Evolutionary conservation across 208 protist genomes (phyloP).

Genomic region (Acanthamoeba castellanii): DNA sequence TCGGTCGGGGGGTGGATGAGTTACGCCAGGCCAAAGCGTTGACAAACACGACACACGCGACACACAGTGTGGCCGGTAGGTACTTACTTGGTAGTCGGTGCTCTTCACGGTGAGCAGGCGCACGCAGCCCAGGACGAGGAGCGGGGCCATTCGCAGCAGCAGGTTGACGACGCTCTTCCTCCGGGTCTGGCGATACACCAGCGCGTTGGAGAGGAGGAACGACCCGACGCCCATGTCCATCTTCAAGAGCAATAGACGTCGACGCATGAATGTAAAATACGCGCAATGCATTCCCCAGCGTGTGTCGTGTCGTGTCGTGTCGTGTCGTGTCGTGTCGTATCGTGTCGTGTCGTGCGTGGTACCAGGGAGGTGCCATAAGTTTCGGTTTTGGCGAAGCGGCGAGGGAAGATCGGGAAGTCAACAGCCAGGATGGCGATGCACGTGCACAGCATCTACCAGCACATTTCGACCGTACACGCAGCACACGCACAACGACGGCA

Average conservation of each 20-base stretch:
- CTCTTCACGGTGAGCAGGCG: slow-evolving; percentile 83
- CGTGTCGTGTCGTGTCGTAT: no score
- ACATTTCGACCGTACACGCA: no score
- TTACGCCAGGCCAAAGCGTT: not conserved
- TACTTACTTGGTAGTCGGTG: slow-evolving; percentile 84
- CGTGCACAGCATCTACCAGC: slow-evolving; percentile 84
- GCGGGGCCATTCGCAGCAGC: not conserved
- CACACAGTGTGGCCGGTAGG: not conserved
- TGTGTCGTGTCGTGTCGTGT: not conserved
- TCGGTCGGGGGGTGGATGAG: not conserved
- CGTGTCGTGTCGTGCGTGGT: no score
- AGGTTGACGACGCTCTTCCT: not conserved
- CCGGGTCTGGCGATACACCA: slow-evolving; percentile 78
- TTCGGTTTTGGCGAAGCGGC: slow-evolving; percentile 91
- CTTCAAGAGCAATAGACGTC: not conserved
- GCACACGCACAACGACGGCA: not conserved
- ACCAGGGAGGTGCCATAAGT: slow-evolving; percentile 89
- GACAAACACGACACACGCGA: not conserved
- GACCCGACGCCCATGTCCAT: slow-evolving; percentile 91
- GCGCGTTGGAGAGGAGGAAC: slow-evolving; percentile 84
- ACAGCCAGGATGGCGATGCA: slow-evolving; percentile 90
- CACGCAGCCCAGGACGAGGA: slow-evolving; percentile 85
- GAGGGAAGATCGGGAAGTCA: slow-evolving; percentile 90
- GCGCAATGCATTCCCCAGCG: not conserved
- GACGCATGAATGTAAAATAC: not conserved